Base-by-base conservation (phyloP, 108 stramenopile genomes). In the Skeletonema potamos region DNA sequence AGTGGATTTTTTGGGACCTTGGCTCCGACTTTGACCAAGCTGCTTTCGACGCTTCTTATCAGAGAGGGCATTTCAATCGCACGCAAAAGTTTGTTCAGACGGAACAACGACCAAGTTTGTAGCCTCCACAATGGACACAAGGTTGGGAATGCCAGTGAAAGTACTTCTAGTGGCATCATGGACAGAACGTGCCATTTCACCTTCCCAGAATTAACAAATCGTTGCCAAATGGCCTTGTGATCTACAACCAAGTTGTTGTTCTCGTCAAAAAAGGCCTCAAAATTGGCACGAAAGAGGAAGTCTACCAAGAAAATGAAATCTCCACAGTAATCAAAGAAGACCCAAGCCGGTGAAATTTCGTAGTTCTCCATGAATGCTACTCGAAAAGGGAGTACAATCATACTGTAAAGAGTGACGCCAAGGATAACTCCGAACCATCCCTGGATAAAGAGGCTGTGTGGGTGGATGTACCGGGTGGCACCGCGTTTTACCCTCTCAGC, bases 231-330 rank as follows among this genome's bases (percentile, higher is more conserved):
- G 7, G 48, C 55, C 28, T 70, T 18, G 51, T 64, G 57, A 2
- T 58, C 54, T n/a, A 62, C 60, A 41, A 85, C 66, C 5, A 85
- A 46, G 39, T 74, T 67, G 20, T 76, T 80, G 30, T 76, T 79
- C 28, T 82, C 84, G 34, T 85, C 81, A 43, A 64, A 82, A 57
- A 74, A 82, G 55, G 76, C 81, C 43, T 79, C 46, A 44, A 70
- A 74, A 15, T 29, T 33, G 27, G 36, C 44, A 13, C 70, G 68
- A 22, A 85, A 36, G 7, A 85, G 9, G 4, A 77, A 36, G 55
- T 85, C 84, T 27, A 44, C 32, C 13, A 79, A 17, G 44, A 82
- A 82, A 8, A 85, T 57, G 4, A 71, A 29, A 63, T 85, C 84
- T 6, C 73, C 77, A 10, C 74, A 20, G 64, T 85, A 85, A 62